Percentiles rank a stretch among this genome's conserved stretches.
phyloP scores from a whole-genome alignment of 345 rosid genomes.

The Citrus mangshanensis region DNA sequence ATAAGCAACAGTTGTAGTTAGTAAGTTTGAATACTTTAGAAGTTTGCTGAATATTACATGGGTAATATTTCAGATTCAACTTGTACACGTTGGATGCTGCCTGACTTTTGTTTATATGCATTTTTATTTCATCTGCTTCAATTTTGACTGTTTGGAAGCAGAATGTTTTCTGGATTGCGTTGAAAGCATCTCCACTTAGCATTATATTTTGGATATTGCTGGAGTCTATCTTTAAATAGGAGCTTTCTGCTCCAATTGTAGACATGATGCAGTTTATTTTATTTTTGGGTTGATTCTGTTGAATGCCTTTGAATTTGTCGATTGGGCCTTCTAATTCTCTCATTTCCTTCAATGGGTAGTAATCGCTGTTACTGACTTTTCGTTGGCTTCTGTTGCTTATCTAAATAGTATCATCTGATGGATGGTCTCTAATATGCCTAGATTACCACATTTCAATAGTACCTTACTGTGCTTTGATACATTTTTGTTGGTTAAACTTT shows the following conservation, averaged over 20 bases:
- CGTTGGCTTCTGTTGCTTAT: not conserved
- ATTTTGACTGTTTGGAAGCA: not conserved
- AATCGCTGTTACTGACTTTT: not conserved
- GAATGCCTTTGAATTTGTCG: not conserved
- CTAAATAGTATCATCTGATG: not conserved
- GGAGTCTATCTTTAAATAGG: not conserved
- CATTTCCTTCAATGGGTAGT: not conserved
- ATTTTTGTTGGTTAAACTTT: not conserved
- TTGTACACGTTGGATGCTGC: not conserved
- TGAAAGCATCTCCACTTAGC: not conserved
- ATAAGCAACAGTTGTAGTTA: not conserved
- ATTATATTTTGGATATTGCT: not conserved
- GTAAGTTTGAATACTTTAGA: not conserved
- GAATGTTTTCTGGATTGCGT: not conserved
- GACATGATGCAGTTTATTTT: not conserved
- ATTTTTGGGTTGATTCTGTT: not conserved
- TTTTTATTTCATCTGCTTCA: not conserved
- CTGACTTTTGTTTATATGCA: not conserved
- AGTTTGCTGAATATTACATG: not conserved
- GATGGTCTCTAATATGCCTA: not conserved
- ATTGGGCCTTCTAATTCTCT: not conserved
- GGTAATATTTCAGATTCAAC: not conserved
- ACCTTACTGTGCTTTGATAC: not conserved
- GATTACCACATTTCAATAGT: not conserved
- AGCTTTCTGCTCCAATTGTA: not conserved